Percentiles rank a stretch among this genome's conserved stretches.
Evolutionary conservation across 2,329 filamentous ascomycete species (phyloP).

Genomic region (Cladosporium austrohemisphaericum): DNA sequence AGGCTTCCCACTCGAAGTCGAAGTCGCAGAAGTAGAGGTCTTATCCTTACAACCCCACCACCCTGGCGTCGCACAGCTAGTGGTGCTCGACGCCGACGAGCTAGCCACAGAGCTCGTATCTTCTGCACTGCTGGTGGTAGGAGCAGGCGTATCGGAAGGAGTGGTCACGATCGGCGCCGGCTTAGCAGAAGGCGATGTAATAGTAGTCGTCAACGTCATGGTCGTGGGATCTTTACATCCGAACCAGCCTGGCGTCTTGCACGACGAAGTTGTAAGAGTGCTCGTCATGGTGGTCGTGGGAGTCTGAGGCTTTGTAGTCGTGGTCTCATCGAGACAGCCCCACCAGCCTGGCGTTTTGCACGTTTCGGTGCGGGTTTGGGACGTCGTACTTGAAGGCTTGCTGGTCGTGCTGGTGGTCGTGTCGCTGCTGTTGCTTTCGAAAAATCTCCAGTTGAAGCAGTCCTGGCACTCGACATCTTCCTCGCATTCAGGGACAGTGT

Average conservation of each 20-base stretch:
- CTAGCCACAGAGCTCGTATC: neutral
- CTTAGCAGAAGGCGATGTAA: constrained; percentile 1
- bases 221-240: constrained; percentile 56
- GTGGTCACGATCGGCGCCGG: constrained; percentile 3
- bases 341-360: constrained; percentile 90
- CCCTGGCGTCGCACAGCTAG: too few relatives aligned
- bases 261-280: constrained; percentile 51
- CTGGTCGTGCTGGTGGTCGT: constrained; percentile 58
- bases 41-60: too few relatives aligned
- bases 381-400: constrained; percentile 50
- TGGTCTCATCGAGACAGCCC: constrained; percentile 55
- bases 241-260: constrained; percentile 63
- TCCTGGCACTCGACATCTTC: constrained; percentile 74
- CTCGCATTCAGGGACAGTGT: constrained; percentile 70
- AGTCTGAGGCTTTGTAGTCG: constrained; percentile 6
- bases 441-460: constrained; percentile 89
- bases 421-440: constrained; percentile 82
- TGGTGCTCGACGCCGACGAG: too few relatives aligned
- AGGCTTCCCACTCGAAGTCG: too few relatives aligned
- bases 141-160: neutral
- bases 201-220: constrained; percentile 7
- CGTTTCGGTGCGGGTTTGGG: constrained; percentile 69
- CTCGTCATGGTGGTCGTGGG: constrained; percentile 32
- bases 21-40: too few relatives aligned
- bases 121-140: neutral